Percentiles rank a stretch among this genome's conserved stretches.
Conservation (phyloP, 225 moss, liverwort and hornwort species). For the Neckera pumila region DNA sequence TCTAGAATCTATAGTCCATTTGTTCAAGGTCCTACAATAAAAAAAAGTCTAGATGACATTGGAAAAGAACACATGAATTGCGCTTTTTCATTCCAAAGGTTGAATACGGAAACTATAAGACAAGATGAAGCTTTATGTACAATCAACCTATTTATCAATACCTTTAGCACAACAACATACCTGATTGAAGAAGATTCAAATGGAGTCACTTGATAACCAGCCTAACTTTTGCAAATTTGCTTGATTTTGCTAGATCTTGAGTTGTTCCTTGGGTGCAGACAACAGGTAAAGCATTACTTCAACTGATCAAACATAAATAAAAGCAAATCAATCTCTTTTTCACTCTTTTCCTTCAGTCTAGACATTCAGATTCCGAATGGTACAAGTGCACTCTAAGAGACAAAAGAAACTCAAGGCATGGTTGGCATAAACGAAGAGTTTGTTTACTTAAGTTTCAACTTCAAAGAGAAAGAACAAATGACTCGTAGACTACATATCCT, state of each 20-base stretch:
- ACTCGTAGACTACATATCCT: background rate
- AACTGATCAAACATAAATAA: fast-evolving
- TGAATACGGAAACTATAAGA: background rate
- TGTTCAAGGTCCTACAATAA: fast-evolving
- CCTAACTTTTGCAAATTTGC: fast-evolving
- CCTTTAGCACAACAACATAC: fast-evolving
- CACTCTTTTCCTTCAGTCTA: background rate
- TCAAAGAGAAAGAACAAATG: background rate
- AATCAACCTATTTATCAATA: background rate
- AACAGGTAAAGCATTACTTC: background rate
- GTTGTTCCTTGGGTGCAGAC: fast-evolving
- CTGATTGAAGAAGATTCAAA: background rate
- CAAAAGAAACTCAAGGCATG: too few relatives aligned
- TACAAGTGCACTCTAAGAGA: background rate
- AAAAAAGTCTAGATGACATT: background rate
- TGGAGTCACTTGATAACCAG: background rate
- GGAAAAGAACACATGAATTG: background rate
- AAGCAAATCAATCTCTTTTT: background rate
- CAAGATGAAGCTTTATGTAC: background rate
- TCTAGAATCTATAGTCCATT: background rate
- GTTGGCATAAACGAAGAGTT: background rate
- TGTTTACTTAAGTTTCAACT: background rate
- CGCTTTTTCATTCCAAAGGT: background rate
- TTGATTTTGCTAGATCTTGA: background rate
- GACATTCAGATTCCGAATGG: background rate